Percentiles rank a stretch among this genome's conserved stretches.
Evolutionary conservation across 768 basidiomycete genomes (phyloP).

Genomic region (Tephrocybe sp.): DNA sequence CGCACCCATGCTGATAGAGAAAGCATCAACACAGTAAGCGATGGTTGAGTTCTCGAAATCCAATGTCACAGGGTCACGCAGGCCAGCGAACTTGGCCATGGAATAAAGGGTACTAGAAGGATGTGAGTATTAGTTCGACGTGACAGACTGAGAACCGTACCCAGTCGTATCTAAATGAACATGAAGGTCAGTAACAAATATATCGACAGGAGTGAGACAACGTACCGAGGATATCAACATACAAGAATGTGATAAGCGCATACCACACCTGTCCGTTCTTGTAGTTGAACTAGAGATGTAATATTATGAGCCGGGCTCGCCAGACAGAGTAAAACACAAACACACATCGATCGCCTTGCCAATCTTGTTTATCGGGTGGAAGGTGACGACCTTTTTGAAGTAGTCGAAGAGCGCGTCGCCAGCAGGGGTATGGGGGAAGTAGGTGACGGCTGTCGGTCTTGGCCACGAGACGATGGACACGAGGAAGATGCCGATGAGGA

Average conservation of each 20-base stretch:
- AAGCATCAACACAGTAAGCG: slow-evolving; percentile 82
- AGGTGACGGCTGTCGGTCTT: slow-evolving; percentile 74
- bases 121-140: background rate
- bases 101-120: slow-evolving; percentile 73
- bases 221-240: slow-evolving; percentile 80
- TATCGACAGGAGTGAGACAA: slow-evolving; percentile 3
- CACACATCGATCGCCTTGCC: slow-evolving; percentile 70
- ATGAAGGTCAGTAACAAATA: slow-evolving; percentile 1
- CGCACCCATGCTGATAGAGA: slow-evolving; percentile 78
- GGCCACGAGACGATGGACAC: slow-evolving; percentile 90
- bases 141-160: slow-evolving; percentile 18
- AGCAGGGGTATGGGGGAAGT: slow-evolving; percentile 67
- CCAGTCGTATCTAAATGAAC: slow-evolving; percentile 47
- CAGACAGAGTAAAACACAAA: slow-evolving; percentile 6
- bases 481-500: slow-evolving; percentile 79
- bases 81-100: slow-evolving; percentile 89
- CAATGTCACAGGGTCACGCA: slow-evolving; percentile 78
- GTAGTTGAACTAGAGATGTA: slow-evolving; percentile 42
- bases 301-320: slow-evolving; percentile 10
- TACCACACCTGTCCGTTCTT: slow-evolving; percentile 81
- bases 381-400: slow-evolving; percentile 82
- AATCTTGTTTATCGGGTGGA: slow-evolving; percentile 57
- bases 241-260: slow-evolving; percentile 84
- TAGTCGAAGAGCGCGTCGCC: slow-evolving; percentile 78
- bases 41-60: slow-evolving; percentile 84